Conservation (phyloP, 257 asterid species). For the Fraxinus quadrangulata region DNA sequence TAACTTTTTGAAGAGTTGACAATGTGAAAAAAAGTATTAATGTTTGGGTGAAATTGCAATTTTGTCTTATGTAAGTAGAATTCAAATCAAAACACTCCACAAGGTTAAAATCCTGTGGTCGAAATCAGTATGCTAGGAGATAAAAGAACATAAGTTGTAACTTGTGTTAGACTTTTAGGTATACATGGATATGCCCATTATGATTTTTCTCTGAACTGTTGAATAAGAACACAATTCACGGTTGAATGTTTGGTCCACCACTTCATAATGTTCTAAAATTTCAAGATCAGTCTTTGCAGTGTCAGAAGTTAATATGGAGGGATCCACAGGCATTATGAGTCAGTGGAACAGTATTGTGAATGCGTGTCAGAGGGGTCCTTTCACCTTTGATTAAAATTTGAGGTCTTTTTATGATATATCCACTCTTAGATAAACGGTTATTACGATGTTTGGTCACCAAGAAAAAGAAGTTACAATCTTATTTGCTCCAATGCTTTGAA, state of each 20-base stretch:
- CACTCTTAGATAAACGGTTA: neutral
- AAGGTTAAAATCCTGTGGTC: too few species aligned
- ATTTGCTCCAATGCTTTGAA: neutral
- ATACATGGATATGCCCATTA: neutral
- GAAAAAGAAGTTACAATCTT: neutral
- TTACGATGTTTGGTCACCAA: neutral
- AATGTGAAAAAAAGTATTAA: slow-evolving; percentile 1
- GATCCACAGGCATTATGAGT: neutral
- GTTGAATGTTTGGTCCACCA: neutral
- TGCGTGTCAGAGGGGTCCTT: neutral
- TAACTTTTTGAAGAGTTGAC: neutral
- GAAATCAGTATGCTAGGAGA: neutral
- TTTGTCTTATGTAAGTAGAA: neutral
- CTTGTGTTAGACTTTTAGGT: neutral
- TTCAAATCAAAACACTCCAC: neutral
- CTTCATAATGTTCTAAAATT: neutral
- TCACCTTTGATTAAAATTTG: too few species aligned
- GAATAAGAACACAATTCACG: neutral
- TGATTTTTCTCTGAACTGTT: neutral
- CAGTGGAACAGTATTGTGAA: neutral
- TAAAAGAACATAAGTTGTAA: neutral
- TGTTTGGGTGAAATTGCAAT: neutral
- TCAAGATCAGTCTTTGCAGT: neutral
- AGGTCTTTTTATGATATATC: neutral
- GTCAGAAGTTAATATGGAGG: neutral